Evolutionary conservation across 2,329 filamentous ascomycete genomes (phyloP).

Genomic region (Fusarium luffae): DNA sequence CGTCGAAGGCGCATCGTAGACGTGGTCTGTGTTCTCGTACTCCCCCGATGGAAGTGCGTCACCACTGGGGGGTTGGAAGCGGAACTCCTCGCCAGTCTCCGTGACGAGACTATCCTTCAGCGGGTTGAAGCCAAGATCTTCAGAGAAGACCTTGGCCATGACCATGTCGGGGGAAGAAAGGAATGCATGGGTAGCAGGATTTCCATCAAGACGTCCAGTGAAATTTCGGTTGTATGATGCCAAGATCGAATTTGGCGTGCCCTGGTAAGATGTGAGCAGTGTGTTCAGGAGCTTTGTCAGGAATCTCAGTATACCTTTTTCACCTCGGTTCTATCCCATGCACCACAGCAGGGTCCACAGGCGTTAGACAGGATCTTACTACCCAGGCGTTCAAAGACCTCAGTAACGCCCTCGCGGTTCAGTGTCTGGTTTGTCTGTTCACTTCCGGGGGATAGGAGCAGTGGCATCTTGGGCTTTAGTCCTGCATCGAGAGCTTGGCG

Average conservation of each 20-base stretch:
- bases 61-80: slow-evolving; percentile 84
- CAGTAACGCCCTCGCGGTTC: neutral
- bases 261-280: neutral
- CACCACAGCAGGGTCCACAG: slow-evolving; percentile 76
- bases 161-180: slow-evolving; percentile 42
- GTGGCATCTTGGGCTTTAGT: slow-evolving; percentile 7
- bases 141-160: slow-evolving; percentile 8
- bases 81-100: slow-evolving; percentile 69
- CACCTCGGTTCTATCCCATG: slow-evolving; percentile 11
- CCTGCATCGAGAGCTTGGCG: slow-evolving; percentile 4
- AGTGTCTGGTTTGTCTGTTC: slow-evolving; percentile 16
- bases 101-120: neutral
- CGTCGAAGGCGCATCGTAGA: slow-evolving; percentile 41
- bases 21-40: slow-evolving; percentile 8
- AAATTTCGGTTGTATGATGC: slow-evolving; percentile 99
- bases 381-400: neutral
- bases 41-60: slow-evolving; percentile 74
- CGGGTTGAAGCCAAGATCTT: slow-evolving; percentile 44
- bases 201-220: slow-evolving; percentile 94
- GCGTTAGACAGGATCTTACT: slow-evolving; percentile 77
- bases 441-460: slow-evolving; percentile 3
- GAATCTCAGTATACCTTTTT: neutral
- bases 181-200: slow-evolving; percentile 98
- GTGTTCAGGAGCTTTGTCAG: accelerated
- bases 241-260: slow-evolving; percentile 12